Base-by-base conservation (phyloP, 2,329 filamentous ascomycete species). In the Fusarium sp. region DNA sequence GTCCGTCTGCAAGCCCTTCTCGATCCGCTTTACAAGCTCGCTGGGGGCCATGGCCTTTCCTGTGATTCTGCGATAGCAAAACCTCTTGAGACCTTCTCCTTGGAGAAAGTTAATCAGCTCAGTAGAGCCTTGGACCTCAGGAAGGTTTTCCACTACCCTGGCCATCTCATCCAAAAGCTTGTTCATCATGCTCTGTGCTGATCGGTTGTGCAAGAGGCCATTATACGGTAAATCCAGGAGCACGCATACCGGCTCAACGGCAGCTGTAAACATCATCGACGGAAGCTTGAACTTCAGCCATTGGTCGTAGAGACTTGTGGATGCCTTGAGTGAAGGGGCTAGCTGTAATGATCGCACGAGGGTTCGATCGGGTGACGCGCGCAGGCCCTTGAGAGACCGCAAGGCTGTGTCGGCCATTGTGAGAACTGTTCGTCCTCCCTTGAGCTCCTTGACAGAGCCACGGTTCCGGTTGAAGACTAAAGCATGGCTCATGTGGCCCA, bases 201-300 rank as follows among this genome's bases (percentile, higher is more conserved):
- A 85, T 71, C 87, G 87, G 82, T 95, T 95, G 77, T 89, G 88
- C 9, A 93, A 83, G 0, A 98, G 83, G 56, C 91, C 87, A 50
- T 93, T 90, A 80, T 97, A 97, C 32, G 89, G 88, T 76, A 92
- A 90, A 77, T 97, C 93, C 61, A 97, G 88, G 10, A 97, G 85
- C 2, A 94, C 92, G 5, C 94, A 95, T 6, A 98, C 86, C 0
- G 96, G 92, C 73, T 98, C 95, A 64, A 97, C 90, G 32, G 97
- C 88, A 57, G 92, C 90, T 71, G 92, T 92, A 76, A 95, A 90
- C 3, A 94, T 91, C 41, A 98, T 86, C 56, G 92, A 92, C 56
- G 96, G 93, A 5, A 98, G 88, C 82, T 98, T 97, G 76, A 90
- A 86, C 70, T 90, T 88, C 9, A 97, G 84, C 73, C 97, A 91